phyloP scores from a whole-genome alignment of 2,329 filamentous ascomycete species.

The Pseudocercospora eumusae region DNA sequence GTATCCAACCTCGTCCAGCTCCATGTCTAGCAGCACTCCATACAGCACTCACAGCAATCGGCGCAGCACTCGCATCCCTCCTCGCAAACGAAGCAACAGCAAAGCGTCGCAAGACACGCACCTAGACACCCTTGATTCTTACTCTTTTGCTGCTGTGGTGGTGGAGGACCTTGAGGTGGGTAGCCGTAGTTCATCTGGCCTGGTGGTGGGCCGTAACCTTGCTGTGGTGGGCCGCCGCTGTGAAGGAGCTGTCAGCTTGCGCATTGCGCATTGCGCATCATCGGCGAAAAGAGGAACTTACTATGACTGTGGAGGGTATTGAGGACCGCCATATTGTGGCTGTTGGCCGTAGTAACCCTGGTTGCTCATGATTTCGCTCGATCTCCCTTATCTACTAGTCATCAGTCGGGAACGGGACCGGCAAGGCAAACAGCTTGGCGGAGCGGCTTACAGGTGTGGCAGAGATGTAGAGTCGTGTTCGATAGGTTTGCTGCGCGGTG shows the following conservation, averaged over 20 bases:
- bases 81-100: slow-evolving; percentile 66
- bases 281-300: no score
- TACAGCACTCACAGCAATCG: slow-evolving; percentile 60
- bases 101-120: slow-evolving; percentile 58
- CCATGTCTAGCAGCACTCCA: slow-evolving; percentile 23
- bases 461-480: background rate
- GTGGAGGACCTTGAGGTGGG: slow-evolving; percentile 42
- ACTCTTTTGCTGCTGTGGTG: slow-evolving; percentile 43
- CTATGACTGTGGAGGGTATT: slow-evolving; percentile 45
- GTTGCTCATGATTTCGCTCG: slow-evolving; percentile 42
- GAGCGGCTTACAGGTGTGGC: background rate
- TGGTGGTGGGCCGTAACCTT: slow-evolving; percentile 41
- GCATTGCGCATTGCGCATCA: no score
- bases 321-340: slow-evolving; percentile 31
- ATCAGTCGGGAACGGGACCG: background rate
- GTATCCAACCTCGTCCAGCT: background rate
- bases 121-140: slow-evolving; percentile 55
- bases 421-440: slow-evolving; percentile 9
- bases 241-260: slow-evolving; percentile 25
- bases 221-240: slow-evolving; percentile 36
- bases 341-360: slow-evolving; percentile 46
- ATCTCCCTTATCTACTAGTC: slow-evolving; percentile 6
- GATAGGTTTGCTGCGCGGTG: background rate
- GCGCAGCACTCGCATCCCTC: slow-evolving; percentile 65
- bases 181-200: slow-evolving; percentile 45